These are phyloP conservation scores for Suillus alpinus DNA, from an alignment of 768 basidiomycete genomes.

Conservation along the genomic window DNA sequence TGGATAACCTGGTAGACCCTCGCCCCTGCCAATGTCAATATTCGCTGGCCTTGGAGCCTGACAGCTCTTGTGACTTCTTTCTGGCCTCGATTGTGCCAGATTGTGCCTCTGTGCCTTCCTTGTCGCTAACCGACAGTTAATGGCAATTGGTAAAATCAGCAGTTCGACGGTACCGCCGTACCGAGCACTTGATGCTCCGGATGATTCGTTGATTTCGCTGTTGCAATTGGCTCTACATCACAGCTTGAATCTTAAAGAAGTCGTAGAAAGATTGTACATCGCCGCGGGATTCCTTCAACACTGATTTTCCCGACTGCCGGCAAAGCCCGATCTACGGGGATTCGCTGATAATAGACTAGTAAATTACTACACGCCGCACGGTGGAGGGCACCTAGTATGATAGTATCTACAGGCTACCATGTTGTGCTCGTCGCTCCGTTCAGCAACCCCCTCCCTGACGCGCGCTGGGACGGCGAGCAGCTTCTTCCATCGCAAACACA, in stretches of 20 bases:
- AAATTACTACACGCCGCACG: no score
- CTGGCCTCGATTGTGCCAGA: no score
- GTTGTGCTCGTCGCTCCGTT: slow-evolving; percentile 54
- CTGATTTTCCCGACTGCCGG: neutral
- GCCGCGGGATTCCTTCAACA: no score
- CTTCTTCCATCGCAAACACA: slow-evolving; percentile 78
- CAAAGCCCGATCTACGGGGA: neutral
- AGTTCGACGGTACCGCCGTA: neutral
- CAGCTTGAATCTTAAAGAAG: no score
- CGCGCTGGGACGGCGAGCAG: slow-evolving; percentile 65
- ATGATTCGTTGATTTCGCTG: neutral
- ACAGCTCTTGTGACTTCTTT: no score
- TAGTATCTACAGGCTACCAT: slow-evolving; percentile 25
- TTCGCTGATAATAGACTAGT: no score
- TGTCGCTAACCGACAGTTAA: neutral
- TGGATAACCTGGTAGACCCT: neutral
- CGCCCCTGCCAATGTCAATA: neutral
- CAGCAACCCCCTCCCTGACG: slow-evolving; percentile 41
- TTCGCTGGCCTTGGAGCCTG: neutral
- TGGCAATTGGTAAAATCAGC: neutral
- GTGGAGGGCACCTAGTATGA: no score
- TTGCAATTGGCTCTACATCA: neutral
- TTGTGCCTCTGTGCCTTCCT: neutral
- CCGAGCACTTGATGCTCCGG: neutral
- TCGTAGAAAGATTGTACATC: no score